phyloP scores from a whole-genome alignment of 805 yeast species.

The Kluyveromyces dobzhanskii region DNA sequence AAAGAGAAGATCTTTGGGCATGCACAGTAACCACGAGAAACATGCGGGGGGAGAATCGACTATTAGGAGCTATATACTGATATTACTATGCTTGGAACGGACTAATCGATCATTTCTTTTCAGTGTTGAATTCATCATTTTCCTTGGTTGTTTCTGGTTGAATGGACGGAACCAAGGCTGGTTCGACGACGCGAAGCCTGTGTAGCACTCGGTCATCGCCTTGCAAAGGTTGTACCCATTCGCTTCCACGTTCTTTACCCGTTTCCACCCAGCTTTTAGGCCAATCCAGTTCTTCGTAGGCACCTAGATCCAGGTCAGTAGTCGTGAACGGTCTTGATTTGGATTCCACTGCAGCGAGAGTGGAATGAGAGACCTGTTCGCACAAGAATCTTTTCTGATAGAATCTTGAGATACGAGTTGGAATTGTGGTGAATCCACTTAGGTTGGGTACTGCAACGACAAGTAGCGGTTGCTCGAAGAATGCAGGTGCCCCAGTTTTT shows the following conservation, averaged over 20 bases:
- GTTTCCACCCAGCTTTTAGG: constrained; percentile 73
- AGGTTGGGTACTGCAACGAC: constrained; percentile 71
- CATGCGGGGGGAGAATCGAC: too few species aligned
- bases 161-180: not conserved
- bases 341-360: constrained; percentile 44
- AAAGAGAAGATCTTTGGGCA: too few species aligned
- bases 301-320: constrained; percentile 33
- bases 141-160: not conserved
- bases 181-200: constrained; percentile 6
- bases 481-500: constrained; percentile 38
- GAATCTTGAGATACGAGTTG: constrained; percentile 67
- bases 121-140: too few species aligned
- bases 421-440: constrained; percentile 70
- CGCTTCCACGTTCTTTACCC: constrained; percentile 68
- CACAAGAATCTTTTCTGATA: constrained; percentile 68
- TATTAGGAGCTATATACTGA: too few species aligned
- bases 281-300: constrained; percentile 67
- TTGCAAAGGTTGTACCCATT: constrained; percentile 74
- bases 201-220: constrained; percentile 56
- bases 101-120: too few species aligned
- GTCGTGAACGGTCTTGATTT: constrained; percentile 44
- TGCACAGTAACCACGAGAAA: too few species aligned
- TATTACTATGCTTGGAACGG: too few species aligned
- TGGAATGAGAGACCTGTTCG: constrained; percentile 53
- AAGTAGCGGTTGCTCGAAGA: constrained; percentile 69